These are phyloP conservation scores for Trichoderma orchidacearum DNA, from an alignment of 495 filamentous ascomycete species.

Conservation along the genomic window DNA sequence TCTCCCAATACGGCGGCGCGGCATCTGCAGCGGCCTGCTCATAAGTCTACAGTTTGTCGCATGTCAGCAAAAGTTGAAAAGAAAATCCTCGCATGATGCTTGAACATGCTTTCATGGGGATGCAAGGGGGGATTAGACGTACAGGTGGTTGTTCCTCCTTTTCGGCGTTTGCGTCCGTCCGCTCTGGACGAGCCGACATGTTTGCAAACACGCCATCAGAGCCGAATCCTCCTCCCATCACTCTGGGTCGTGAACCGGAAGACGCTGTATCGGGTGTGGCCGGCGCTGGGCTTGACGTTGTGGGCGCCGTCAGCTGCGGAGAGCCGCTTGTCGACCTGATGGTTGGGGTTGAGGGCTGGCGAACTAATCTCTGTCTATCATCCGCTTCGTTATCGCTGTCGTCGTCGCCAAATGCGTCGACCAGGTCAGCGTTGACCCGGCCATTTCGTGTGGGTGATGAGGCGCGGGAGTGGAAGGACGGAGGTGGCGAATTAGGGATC, in stretches of 20 bases:
- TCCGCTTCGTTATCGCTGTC: slow-evolving; percentile 65
- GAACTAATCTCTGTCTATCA: slow-evolving; percentile 75
- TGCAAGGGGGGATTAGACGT: slow-evolving; percentile 22
- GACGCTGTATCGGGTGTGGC: not conserved
- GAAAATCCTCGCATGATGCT: no score
- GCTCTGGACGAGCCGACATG: slow-evolving; percentile 78
- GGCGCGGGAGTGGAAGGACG: slow-evolving; percentile 79
- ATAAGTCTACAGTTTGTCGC: slow-evolving; percentile 52
- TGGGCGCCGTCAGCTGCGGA: not conserved
- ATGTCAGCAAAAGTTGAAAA: slow-evolving; percentile 12
- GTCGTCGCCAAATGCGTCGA: slow-evolving; percentile 78
- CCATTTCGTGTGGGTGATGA: slow-evolving; percentile 47
- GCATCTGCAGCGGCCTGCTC: slow-evolving; percentile 97
- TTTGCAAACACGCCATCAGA: slow-evolving; percentile 96
- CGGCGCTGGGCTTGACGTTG: not conserved
- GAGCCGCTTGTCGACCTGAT: slow-evolving; percentile 1
- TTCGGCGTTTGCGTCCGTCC: slow-evolving; percentile 49
- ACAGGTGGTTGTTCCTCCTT: slow-evolving; percentile 88
- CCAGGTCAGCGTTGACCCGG: slow-evolving; percentile 56
- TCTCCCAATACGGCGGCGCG: slow-evolving; percentile 97
- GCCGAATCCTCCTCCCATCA: slow-evolving; percentile 53
- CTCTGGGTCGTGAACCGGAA: slow-evolving; percentile 11
- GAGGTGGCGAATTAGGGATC: slow-evolving; percentile 75
- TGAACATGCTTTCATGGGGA: not conserved
- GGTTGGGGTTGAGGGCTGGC: slow-evolving; percentile 41